Evolutionary conservation across 108 stramenopile species (phyloP), one percentile per base, ranked within the genome.

Genomic region (Cyclostephanos tholiformis): DNA sequence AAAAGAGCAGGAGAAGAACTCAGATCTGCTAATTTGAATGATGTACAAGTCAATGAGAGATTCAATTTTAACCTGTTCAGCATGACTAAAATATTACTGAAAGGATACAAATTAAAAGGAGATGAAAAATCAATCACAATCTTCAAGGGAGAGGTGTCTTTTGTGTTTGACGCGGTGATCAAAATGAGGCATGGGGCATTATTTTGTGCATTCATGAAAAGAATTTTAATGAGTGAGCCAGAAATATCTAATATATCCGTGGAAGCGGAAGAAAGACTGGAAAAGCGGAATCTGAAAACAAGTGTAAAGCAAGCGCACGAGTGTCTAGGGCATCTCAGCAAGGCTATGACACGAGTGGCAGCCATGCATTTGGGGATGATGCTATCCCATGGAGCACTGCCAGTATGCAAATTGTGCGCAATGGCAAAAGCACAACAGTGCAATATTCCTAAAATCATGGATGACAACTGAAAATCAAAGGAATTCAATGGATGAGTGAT

Each of bases 351-450:
- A n/a, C 6, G 52, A 53, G 25, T 4, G 17, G 6, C 25, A 8
- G 52, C 52, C 6, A n/a, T 1, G 7, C 52, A 53, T 53, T 20
- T 53, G 52, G 52, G 25, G 23, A 25, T 20, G 52, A 53, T n/a
- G 52, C 0, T 53, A 25, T 25, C 52, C 14, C 23, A 36, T 19
- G 76, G 76, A 43, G 23, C 51, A 2, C 8, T 71, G 19, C 29
- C 39, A 23, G 22, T 57, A 52, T 70, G 76, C 32, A 59, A 77
- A 41, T 39, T n/a, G 14, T 77, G 76, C 23, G 58, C 68, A 19
- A 59, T 27, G 9, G 59, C 50, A 25, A 77, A 77, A 44, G 69
- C 46, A 44, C n/a, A 52, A 61, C 69, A 77, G 62, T 52, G 48
- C 46, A 51, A 63, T 71, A 35, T 56, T 27, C 22, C 30, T n/a